Base-by-base conservation (phyloP, 129 eudicot species). In the Ambrosia trifida region DNA sequence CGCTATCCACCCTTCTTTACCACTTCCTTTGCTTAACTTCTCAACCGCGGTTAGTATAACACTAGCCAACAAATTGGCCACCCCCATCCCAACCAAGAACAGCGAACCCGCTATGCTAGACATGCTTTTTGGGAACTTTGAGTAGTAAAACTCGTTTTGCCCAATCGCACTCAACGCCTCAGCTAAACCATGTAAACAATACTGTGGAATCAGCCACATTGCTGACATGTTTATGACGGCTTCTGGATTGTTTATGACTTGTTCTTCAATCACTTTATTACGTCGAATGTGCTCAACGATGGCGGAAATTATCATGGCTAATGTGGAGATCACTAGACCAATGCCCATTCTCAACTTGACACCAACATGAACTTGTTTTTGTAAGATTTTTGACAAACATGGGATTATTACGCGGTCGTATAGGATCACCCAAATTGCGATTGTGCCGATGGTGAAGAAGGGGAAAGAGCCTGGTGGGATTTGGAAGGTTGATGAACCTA, bases 381-480 rank as follows among this genome's bases (percentile, higher is more conserved):
- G 60, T 12, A 53, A 1, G 5, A 72, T 32, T 60, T 68, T 82
- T 44, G 86, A 77, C n/a, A 73, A 72, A 18, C 32, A 11, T 3
- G 86, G 83, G 50, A 82, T 58, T 47, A 82, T 62, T 19, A 78
- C 20, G 4, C 86, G 69, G 18, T 82, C 83, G 40, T 82, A 82
- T 11, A 82, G 17, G 24, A 66, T 44, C 19, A 82, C 57, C 86
- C 86, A 82, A 30, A 82, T 40, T 32, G 76, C 74, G 32, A 78
- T 51, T 10, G 44, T 76, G 0, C 68, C 54, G 49, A 82, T 46
- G 62, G 58, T 35, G 71, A 82, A 82, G 11, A 63, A 59, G 7
- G 68, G 64, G 28, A 77, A 78, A 7, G 86, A 82, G 19, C 65
- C 86, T 30, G 86, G 80, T 6, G 86, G 86, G 17, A 82, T 63